Percentiles rank a stretch among this genome's conserved stretches.
Evolutionary conservation across 768 basidiomycete genomes (phyloP).

Genomic region (Epithele typhae): DNA sequence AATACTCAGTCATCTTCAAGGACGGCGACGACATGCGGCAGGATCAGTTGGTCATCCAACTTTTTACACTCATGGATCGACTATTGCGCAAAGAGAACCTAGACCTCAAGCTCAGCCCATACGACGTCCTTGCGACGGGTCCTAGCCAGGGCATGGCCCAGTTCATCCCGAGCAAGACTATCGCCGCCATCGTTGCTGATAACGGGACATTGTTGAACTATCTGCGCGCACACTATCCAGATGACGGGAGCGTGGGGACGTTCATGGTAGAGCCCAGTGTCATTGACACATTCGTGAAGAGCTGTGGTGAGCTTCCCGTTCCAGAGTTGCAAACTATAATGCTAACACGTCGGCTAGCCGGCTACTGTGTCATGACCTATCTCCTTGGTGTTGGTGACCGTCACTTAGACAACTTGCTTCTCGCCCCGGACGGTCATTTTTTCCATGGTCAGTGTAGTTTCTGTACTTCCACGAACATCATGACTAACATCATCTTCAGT

Average conservation of each 20-base stretch:
- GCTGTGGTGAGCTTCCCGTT: constrained; percentile 93
- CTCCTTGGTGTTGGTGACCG: constrained; percentile 95
- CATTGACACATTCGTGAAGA: constrained; percentile 93
- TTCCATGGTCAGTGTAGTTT: constrained; percentile 70
- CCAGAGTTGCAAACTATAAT: too few relatives aligned
- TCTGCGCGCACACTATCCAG: constrained; percentile 78
- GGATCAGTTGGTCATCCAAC: constrained; percentile 95
- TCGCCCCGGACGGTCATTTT: constrained; percentile 95
- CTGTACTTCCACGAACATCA: too few relatives aligned
- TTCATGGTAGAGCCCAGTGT: constrained; percentile 93
- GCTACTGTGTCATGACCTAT: constrained; percentile 97
- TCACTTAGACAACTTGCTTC: constrained; percentile 90
- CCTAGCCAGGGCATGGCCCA: constrained; percentile 93
- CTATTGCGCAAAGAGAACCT: constrained; percentile 91
- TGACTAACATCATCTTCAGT: constrained; percentile 43
- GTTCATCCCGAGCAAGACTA: constrained; percentile 93
- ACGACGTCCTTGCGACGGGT: constrained; percentile 91
- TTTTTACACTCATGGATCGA: constrained; percentile 98
- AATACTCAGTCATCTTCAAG: constrained; percentile 97
- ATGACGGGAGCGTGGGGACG: constrained; percentile 92
- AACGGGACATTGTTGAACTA: constrained; percentile 86
- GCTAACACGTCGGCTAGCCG: constrained; percentile 52
- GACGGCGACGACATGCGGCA: constrained; percentile 99
- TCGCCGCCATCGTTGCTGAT: constrained; percentile 92
- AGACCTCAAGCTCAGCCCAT: constrained; percentile 87